Evolutionary conservation across 495 filamentous ascomycete genomes (phyloP), one percentile per base, ranked within the genome.

Genomic region (Penicillium atrosanguineum): DNA sequence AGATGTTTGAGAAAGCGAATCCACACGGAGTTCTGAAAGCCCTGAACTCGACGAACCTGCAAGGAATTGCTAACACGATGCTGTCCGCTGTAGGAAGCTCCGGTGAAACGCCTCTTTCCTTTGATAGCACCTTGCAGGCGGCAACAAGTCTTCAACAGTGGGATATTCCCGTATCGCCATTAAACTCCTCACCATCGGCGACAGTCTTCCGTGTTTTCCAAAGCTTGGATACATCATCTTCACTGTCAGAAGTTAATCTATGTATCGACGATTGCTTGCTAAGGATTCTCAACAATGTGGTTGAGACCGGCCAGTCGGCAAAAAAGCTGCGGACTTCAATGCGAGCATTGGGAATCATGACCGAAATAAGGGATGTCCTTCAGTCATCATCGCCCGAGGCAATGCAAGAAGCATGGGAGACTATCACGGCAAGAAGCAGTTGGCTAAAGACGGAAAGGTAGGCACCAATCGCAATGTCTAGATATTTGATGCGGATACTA

Each of bases 61-160:
- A 77, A 52, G 75, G 75, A 15, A 68, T 79, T 44, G 72, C 76
- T 9, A 76, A 71, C 47, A 73, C 76, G n/a, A 69, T 79, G 53
- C 62, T 77, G 19, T 63, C 64, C 21, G 56, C 62, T 4, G 56
- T 65, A 15, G 55, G 61, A 1, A 60, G 38, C 43, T 46, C 62
- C 19, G 70, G 67, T 14, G 66, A 71, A 19, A 58, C 59, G 19
- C 56, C 68, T 34, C 44, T 56, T n/a, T 80, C 83, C 7, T 71
- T 84, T 15, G 85, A 89, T 38, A 85, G 80, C 51, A 87, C 89
- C 56, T 85, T 95, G 50, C 81, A 82, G 44, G 87, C 89, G n/a
- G 93, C 94, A 14, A 81, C 87, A 45, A 90, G 88, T 61, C 74
- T 98, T 44, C 91, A 92, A 59, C 87, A 94, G 62, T 98, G 94